Evolutionary conservation across 2,329 filamentous ascomycete species (phyloP).

Genomic region (Cylindrodendrum hubeiense): DNA sequence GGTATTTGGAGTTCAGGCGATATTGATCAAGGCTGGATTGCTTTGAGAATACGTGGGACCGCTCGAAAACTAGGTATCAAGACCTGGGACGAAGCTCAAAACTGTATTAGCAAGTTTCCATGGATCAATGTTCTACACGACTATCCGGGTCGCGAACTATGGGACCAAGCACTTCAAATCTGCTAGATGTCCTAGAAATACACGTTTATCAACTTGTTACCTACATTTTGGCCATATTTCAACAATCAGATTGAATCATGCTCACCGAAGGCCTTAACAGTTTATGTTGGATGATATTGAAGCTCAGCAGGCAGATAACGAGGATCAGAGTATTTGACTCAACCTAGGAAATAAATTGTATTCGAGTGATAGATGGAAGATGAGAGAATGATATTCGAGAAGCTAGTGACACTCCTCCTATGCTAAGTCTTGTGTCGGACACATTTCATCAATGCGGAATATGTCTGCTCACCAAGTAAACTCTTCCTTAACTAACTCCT

Average conservation of each 20-base stretch:
- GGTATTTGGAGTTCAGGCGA: constrained; percentile 24
- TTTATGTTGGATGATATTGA: too few relatives aligned
- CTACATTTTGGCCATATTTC: neutral
- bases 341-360: neutral
- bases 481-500: constrained; percentile 48
- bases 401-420: neutral
- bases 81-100: constrained; percentile 22
- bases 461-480: constrained; percentile 41
- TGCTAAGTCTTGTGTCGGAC: neutral
- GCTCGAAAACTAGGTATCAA: neutral
- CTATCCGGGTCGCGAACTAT: constrained; percentile 18
- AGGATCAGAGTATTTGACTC: neutral
- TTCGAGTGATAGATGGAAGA: neutral
- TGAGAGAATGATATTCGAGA: neutral
- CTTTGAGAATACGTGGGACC: neutral
- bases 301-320: too few relatives aligned
- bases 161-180: constrained; percentile 42
- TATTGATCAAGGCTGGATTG: constrained; percentile 9
- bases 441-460: neutral
- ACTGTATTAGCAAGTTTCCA: constrained; percentile 17
- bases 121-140: constrained; percentile 27
- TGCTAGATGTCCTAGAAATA: neutral
- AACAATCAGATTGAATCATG: neutral
- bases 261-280: too few relatives aligned
- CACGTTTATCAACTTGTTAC: neutral